phyloP scores from a whole-genome alignment of 441 rosid genomes.

The Hypseocharis bilobata region DNA sequence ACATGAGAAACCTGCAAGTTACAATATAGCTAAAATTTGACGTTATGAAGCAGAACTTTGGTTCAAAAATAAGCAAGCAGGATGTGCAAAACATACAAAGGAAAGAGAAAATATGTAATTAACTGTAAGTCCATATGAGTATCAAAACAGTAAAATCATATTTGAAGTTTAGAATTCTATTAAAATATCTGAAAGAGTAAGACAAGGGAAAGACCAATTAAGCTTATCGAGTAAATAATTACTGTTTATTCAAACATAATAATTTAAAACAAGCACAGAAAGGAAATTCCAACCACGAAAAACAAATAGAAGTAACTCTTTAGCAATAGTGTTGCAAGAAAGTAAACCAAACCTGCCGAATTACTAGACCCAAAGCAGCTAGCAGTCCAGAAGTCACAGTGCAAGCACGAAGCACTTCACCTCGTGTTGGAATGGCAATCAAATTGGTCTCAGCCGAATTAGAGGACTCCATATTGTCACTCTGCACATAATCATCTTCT shows the following conservation, averaged over 20 bases:
- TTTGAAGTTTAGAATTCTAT: too few species aligned
- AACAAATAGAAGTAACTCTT: neutral
- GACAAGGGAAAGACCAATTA: too few species aligned
- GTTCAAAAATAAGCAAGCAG: neutral
- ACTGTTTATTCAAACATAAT: neutral
- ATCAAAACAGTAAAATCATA: neutral
- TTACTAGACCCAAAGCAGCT: slow-evolving; percentile 50
- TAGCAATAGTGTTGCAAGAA: neutral
- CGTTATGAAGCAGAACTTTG: neutral
- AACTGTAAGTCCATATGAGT: neutral
- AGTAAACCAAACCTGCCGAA: slow-evolving; percentile 46
- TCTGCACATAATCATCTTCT: slow-evolving; percentile 23
- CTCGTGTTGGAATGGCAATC: slow-evolving; percentile 39
- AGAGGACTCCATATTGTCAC: slow-evolving; percentile 14
- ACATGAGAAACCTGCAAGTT: slow-evolving; percentile 56
- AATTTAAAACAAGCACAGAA: neutral
- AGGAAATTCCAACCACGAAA: neutral
- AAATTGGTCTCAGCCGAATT: slow-evolving; percentile 20
- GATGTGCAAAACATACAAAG: neutral
- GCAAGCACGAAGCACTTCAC: slow-evolving; percentile 70
- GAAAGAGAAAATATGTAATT: neutral
- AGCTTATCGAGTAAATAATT: neutral
- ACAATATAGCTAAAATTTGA: neutral
- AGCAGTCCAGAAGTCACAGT: slow-evolving; percentile 56
- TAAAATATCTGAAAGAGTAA: too few species aligned